Percentiles rank a stretch among this genome's conserved stretches.
phyloP scores from a whole-genome alignment of 2,329 filamentous ascomycete species.

The Podosphaera aphanis region DNA sequence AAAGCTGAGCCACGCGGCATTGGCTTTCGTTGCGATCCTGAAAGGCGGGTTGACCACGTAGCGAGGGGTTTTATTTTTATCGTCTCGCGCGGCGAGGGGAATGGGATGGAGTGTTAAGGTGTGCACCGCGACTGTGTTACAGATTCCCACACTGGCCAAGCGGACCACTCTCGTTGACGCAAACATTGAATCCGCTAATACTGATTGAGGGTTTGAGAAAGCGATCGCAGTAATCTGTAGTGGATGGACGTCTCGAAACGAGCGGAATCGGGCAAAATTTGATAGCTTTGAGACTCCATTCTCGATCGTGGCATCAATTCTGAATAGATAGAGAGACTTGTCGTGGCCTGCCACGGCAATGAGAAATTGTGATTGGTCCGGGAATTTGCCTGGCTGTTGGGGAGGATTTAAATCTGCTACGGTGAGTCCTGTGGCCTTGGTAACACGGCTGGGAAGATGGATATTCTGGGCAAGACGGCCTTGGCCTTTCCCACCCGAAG shows the following conservation, averaged over 20 bases:
- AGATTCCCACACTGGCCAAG: constrained; percentile 15
- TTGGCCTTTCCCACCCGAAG: constrained; percentile 13
- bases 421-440: constrained; percentile 56
- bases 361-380: constrained; percentile 50
- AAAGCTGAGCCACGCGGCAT: constrained; percentile 8
- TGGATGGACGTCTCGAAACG: constrained; percentile 30
- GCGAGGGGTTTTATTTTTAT: constrained; percentile 13
- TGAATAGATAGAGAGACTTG: constrained; percentile 54
- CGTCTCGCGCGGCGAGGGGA: constrained; percentile 11
- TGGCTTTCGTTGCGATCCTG: constrained; percentile 7
- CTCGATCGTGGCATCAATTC: constrained; percentile 41
- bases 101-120: constrained; percentile 16
- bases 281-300: constrained; percentile 25
- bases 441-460: constrained; percentile 42
- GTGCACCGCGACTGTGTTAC: constrained; percentile 17
- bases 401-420: constrained; percentile 42
- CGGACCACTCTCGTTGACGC: constrained; percentile 13
- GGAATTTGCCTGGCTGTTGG: constrained; percentile 23
- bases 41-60: constrained; percentile 15
- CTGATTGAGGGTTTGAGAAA: constrained; percentile 24
- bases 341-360: constrained; percentile 64
- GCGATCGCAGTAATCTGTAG: constrained; percentile 34
- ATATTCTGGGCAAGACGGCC: constrained; percentile 28
- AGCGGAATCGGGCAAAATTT: constrained; percentile 28
- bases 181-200: constrained; percentile 9